phyloP scores from a whole-genome alignment of 2,329 filamentous ascomycete genomes.

The Paraconiothyrium brasiliense region DNA sequence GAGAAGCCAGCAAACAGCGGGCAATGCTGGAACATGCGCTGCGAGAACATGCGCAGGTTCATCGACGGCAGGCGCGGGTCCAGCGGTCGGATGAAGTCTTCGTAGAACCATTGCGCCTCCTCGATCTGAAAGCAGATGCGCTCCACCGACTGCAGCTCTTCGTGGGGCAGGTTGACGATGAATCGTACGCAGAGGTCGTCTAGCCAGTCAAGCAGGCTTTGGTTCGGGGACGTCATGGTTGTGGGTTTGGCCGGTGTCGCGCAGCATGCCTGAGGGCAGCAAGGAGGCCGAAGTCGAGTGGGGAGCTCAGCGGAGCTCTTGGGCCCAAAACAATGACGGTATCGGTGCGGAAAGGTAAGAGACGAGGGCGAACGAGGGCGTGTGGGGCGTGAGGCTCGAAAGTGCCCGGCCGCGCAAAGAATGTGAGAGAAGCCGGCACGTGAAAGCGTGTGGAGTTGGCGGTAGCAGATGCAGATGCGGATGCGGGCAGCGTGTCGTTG shows the following conservation, averaged over 20 bases:
- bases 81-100: conserved; percentile 95
- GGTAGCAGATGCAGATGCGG: conserved; percentile 8
- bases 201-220: conserved; percentile 94
- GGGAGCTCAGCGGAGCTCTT: conserved; percentile 21
- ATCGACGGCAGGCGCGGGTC: conserved; percentile 87
- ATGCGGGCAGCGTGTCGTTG: conserved; percentile 11
- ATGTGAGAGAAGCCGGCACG: conserved; percentile 31
- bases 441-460: conserved; percentile 19
- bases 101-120: conserved; percentile 99
- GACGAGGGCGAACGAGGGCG: conserved; percentile 13
- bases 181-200: conserved; percentile 98
- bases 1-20: conserved; percentile 86
- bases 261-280: conserved; percentile 65
- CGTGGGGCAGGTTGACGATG: conserved; percentile 93
- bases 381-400: conserved; percentile 14
- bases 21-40: conserved; percentile 93
- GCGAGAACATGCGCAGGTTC: conserved; percentile 83
- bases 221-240: conserved; percentile 76
- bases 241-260: conserved; percentile 60
- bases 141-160: conserved; percentile 88
- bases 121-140: conserved; percentile 99
- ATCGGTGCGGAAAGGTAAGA: conserved; percentile 17
- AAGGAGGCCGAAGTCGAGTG: conserved; percentile 15
- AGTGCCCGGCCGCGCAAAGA: conserved; percentile 44
- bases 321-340: conserved; percentile 14